A percentile compares a stretch with the other conserved stretches of the same genome.
phyloP scores from a whole-genome alignment of 345 rosid species.

The Gossypium australe region DNA sequence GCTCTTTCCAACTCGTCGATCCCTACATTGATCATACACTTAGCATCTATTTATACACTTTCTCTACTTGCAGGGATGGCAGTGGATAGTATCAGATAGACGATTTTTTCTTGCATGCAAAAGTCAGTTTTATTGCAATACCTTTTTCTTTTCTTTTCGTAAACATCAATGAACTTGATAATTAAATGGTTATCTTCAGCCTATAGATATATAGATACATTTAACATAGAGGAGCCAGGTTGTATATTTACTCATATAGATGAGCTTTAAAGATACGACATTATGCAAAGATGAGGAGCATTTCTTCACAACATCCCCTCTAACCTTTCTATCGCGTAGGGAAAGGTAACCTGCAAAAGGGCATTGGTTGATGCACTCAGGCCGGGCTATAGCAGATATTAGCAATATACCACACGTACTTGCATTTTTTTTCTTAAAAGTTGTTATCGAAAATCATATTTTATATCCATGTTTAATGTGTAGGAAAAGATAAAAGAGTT shows the following conservation, averaged over 20 bases:
- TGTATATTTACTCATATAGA: neutral
- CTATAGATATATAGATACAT: neutral
- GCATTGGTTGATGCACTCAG: neutral
- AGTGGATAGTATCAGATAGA: too few species aligned
- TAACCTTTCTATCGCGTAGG: neutral
- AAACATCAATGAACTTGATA: neutral
- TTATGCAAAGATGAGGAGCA: neutral
- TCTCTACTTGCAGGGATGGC: too few species aligned
- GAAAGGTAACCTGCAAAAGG: slow-evolving; percentile 1
- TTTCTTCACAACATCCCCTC: neutral
- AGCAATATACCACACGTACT: too few species aligned
- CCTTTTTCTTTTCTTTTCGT: too few species aligned
- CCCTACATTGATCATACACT: too few species aligned
- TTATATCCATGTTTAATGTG: too few species aligned
- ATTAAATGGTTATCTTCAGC: neutral
- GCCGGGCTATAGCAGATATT: neutral
- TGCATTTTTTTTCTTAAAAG: too few species aligned
- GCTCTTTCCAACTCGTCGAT: too few species aligned
- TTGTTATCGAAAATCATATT: too few species aligned
- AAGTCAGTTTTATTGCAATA: neutral
- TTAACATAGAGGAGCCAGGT: neutral
- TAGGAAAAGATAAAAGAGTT: too few species aligned
- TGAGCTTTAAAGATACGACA: neutral
- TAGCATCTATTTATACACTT: too few species aligned
- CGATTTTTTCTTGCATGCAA: neutral